Evolutionary conservation across 805 yeast genomes (phyloP).

Genomic region (Scheffersomyces stipitis): DNA sequence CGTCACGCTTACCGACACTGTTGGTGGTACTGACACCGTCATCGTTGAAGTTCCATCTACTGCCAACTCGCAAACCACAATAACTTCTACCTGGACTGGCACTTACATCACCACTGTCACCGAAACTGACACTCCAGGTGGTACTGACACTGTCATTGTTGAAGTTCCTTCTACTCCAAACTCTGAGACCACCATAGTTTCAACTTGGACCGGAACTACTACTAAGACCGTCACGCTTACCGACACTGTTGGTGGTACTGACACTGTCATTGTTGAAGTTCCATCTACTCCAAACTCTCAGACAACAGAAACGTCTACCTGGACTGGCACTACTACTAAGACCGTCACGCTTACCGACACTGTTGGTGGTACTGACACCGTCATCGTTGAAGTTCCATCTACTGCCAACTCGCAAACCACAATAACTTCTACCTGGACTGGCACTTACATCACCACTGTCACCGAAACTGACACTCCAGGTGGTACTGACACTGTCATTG

Average conservation of each 20-base stretch:
- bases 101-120: constrained; percentile 6
- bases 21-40: constrained; percentile 11
- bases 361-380: constrained; percentile 19
- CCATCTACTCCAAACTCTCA: constrained; percentile 8
- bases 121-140: constrained; percentile 14
- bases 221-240: neutral
- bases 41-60: constrained; percentile 12
- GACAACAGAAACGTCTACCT: constrained; percentile 9
- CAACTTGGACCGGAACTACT: constrained; percentile 3
- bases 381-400: constrained; percentile 20
- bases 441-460: neutral
- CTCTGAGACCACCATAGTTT: neutral
- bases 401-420: neutral
- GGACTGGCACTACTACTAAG: constrained; percentile 8
- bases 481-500: neutral
- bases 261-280: constrained; percentile 8
- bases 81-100: constrained; percentile 12
- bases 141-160: constrained; percentile 17
- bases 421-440: constrained; percentile 1
- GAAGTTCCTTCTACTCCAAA: constrained; percentile 7
- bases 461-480: neutral
- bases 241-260: constrained; percentile 1
- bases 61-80: constrained; percentile 7
- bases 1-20: constrained; percentile 5
- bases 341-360: constrained; percentile 13